Conservation (phyloP, 371 early-diverging fungal genomes). For the Mucor velutinosus region DNA sequence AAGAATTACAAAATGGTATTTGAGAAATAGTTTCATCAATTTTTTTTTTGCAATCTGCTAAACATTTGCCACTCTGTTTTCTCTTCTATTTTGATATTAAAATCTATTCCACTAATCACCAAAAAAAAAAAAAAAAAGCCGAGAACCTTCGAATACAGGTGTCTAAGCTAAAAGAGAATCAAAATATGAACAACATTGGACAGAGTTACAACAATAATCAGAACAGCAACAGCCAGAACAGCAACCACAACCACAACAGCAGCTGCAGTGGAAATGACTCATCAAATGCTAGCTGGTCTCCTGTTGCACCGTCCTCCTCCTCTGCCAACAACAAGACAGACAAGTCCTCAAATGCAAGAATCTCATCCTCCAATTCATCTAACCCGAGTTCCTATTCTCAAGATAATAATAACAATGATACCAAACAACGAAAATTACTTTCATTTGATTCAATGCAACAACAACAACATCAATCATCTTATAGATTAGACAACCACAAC, state of each 20-base stretch:
- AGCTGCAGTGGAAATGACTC: slow-evolving; percentile 3
- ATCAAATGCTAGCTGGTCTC: not conserved
- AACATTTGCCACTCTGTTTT: not conserved
- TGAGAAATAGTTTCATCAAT: not conserved
- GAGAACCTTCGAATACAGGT: slow-evolving; percentile 29
- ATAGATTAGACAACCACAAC: slow-evolving; percentile 6
- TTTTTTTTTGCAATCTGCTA: not conserved
- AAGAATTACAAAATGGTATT: slow-evolving; percentile 26
- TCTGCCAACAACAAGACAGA: not conserved
- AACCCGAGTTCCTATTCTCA: slow-evolving; percentile 1
- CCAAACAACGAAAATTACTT: slow-evolving; percentile 15
- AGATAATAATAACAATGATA: slow-evolving; percentile 4
- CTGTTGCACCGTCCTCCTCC: not conserved
- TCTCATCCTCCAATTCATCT: not conserved
- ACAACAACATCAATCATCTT: slow-evolving; percentile 8
- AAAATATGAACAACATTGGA: slow-evolving; percentile 1
- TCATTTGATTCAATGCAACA: slow-evolving; percentile 20
- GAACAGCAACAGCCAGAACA: not conserved
- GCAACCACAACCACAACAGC: not conserved
- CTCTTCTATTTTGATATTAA: not conserved
- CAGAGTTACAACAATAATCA: not conserved
- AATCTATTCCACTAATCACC: not conserved
- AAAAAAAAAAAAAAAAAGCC: slow-evolving; percentile 15
- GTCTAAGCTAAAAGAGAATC: slow-evolving; percentile 23
- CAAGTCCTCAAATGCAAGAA: slow-evolving; percentile 1